A percentile compares a stretch with the other conserved stretches of the same genome.
These are phyloP conservation scores for Rhododendron ovatum DNA, from an alignment of 148 eudicot species.

Conservation along the genomic window DNA sequence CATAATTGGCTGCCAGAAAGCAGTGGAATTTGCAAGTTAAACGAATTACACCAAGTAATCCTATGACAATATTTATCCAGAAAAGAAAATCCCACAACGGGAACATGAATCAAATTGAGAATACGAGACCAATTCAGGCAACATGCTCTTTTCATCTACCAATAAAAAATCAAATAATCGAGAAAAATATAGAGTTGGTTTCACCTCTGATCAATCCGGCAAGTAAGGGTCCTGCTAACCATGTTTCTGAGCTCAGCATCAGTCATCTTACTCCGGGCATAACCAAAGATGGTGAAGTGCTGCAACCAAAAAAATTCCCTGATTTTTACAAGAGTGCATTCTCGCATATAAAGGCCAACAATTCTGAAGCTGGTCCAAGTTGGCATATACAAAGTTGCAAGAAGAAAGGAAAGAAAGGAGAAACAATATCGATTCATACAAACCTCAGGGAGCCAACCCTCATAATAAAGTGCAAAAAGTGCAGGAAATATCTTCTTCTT, in stretches of 20 bases:
- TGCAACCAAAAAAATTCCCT: constrained; percentile 29
- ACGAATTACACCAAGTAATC: background rate
- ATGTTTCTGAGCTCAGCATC: constrained; percentile 86
- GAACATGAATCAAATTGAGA: background rate
- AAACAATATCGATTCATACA: constrained; percentile 2
- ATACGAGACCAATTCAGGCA: background rate
- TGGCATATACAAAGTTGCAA: background rate
- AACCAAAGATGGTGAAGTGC: constrained; percentile 94
- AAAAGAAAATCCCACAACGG: background rate
- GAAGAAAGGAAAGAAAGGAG: constrained; percentile 4
- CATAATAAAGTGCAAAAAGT: constrained; percentile 95
- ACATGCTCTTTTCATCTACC: background rate
- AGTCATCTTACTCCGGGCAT: constrained; percentile 98
- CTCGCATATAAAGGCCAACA: background rate
- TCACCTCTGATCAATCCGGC: constrained; percentile 95
- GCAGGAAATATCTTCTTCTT: constrained; percentile 99
- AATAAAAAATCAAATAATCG: constrained; percentile 6
- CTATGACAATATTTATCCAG: background rate
- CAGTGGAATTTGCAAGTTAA: background rate
- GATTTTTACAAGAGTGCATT: background rate
- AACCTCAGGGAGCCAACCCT: constrained; percentile 89
- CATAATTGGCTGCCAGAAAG: background rate
- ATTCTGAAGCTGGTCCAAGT: background rate
- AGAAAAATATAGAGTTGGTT: background rate
- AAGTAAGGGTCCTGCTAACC: constrained; percentile 95